Percentiles rank a stretch among this genome's conserved stretches.
Evolutionary conservation across 2,329 filamentous ascomycete species (phyloP).

Genomic region (Ophiostoma quercus): DNA sequence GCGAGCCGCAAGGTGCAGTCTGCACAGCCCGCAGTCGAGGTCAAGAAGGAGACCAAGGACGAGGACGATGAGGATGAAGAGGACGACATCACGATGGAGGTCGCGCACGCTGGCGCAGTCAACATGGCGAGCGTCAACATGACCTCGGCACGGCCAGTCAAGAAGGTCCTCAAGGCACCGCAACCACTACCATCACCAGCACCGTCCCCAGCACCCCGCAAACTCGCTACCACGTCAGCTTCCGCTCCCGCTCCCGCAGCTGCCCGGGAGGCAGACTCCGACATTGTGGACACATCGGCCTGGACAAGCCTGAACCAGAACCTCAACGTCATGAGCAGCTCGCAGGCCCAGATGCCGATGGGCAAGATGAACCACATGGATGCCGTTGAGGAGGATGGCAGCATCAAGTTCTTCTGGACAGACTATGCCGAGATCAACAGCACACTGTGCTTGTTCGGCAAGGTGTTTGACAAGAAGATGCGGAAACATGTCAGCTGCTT

Average conservation of each 20-base stretch:
- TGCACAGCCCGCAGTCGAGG: conserved; percentile 29
- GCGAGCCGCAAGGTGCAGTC: conserved; percentile 62
- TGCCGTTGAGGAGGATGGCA: conserved; percentile 90
- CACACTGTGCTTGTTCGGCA: conserved; percentile 88
- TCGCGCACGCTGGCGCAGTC: conserved; percentile 68
- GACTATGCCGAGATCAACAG: conserved; percentile 93
- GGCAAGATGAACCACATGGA: conserved; percentile 81
- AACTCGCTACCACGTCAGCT: neutral
- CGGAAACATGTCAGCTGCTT: conserved; percentile 83
- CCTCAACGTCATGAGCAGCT: conserved; percentile 74
- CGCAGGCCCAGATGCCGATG: conserved; percentile 55
- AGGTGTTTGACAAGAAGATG: conserved; percentile 84
- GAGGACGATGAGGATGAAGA: conserved; percentile 60
- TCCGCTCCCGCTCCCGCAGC: conserved; percentile 36
- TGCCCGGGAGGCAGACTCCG: conserved; percentile 32
- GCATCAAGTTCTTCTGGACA: conserved; percentile 90
- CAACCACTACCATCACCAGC: conserved; percentile 63
- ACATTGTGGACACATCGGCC: conserved; percentile 67
- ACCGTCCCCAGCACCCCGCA: conserved; percentile 59
- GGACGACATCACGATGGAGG: conserved; percentile 80
- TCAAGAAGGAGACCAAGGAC: conserved; percentile 40
- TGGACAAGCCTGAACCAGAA: conserved; percentile 86
- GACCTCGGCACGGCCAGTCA: conserved; percentile 69
- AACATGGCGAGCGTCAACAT: conserved; percentile 74
- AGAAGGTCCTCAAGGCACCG: conserved; percentile 62